phyloP scores from a whole-genome alignment of 176 grass and related monocot species.

The Coix lacrymajobi region DNA sequence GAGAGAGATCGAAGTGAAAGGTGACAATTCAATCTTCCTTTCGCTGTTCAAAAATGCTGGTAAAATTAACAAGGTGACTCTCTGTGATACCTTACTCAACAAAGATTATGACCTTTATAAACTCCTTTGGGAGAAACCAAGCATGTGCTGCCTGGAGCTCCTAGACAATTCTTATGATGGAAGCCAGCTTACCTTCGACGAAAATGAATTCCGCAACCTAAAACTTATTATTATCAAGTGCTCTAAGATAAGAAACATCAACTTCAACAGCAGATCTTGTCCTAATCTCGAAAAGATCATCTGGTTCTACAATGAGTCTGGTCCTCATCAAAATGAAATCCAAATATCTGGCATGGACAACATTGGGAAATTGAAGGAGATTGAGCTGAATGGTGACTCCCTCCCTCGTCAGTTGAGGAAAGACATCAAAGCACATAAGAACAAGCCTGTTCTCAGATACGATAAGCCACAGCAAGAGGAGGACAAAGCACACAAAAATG shows the following conservation, averaged over 20 bases:
- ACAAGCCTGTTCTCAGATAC: not conserved
- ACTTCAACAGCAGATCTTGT: not conserved
- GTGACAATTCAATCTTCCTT: not conserved
- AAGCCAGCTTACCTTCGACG: not conserved
- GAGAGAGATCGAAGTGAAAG: not conserved
- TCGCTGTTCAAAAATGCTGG: not conserved
- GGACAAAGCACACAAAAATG: not conserved
- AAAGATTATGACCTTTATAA: not conserved
- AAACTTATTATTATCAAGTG: not conserved
- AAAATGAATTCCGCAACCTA: not conserved
- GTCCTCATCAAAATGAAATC: not conserved
- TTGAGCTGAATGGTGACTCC: not conserved
- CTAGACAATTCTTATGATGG: not conserved
- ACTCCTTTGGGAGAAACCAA: not conserved
- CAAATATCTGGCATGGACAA: not conserved
- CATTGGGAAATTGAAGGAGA: not conserved
- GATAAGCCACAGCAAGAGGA: not conserved
- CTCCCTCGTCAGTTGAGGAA: not conserved
- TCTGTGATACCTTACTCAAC: not conserved
- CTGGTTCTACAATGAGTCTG: not conserved
- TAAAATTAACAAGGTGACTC: not conserved
- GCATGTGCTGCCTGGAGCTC: not conserved
- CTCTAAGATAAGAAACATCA: not conserved
- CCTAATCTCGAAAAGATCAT: constrained; percentile 1
- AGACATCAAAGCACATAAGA: not conserved